Conservation (phyloP, 2,329 filamentous ascomycete species). For the Huntiella moniliformis region DNA sequence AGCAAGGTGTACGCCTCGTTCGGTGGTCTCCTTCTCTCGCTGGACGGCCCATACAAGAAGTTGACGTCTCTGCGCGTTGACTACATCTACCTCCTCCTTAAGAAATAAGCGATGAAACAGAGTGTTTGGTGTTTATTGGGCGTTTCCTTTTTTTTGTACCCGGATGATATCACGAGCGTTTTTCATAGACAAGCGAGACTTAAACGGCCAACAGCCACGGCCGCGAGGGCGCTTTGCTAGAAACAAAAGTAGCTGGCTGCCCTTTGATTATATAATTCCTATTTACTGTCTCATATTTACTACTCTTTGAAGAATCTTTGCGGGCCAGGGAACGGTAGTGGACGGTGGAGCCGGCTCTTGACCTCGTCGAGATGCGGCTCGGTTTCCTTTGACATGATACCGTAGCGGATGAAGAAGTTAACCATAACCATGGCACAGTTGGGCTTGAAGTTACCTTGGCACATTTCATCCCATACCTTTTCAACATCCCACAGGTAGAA, state of each 20-base stretch:
- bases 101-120: slow-evolving; percentile 37
- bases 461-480: slow-evolving; percentile 54
- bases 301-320: slow-evolving; percentile 18
- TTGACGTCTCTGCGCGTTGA: slow-evolving; percentile 82
- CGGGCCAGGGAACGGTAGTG: slow-evolving; percentile 60
- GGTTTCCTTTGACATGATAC: slow-evolving; percentile 58
- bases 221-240: neutral
- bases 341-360: slow-evolving; percentile 53
- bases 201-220: slow-evolving; percentile 2
- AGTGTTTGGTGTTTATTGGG: neutral
- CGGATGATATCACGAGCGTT: slow-evolving; percentile 10
- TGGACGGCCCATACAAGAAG: slow-evolving; percentile 92
- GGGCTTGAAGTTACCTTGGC: slow-evolving; percentile 66
- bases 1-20: slow-evolving; percentile 93
- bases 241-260: neutral
- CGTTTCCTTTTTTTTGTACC: neutral
- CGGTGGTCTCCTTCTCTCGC: slow-evolving; percentile 72
- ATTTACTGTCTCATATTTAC: neutral
- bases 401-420: slow-evolving; percentile 79
- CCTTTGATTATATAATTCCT: slow-evolving; percentile 3
- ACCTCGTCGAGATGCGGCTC: slow-evolving; percentile 68
- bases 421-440: slow-evolving; percentile 73
- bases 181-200: slow-evolving; percentile 9
- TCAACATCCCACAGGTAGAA: slow-evolving; percentile 63
- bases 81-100: slow-evolving; percentile 80